Conservation (phyloP, 345 rosid genomes). For the Rhodamnia argentea region DNA sequence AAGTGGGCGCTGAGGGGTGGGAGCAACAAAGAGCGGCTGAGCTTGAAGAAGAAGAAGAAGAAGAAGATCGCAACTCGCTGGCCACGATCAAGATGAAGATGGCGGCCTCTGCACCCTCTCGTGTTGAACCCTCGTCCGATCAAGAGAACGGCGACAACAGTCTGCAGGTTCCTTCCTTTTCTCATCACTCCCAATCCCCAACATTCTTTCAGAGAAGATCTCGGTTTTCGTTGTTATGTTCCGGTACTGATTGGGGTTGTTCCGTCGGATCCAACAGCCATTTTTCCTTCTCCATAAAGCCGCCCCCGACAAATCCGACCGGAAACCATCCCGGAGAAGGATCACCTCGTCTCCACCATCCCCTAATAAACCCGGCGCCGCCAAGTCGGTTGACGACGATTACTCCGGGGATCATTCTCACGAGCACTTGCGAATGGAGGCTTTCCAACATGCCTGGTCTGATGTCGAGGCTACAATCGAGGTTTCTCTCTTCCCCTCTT, state of each 20-base stretch:
- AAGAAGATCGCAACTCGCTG: not conserved
- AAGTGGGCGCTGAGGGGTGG: too few relatives aligned
- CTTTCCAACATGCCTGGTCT: slow-evolving; percentile 64
- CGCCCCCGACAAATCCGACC: slow-evolving; percentile 20
- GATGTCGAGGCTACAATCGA: slow-evolving; percentile 41
- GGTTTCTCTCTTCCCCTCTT: slow-evolving; percentile 19
- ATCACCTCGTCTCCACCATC: slow-evolving; percentile 30
- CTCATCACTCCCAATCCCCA: not conserved
- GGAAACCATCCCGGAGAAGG: slow-evolving; percentile 33
- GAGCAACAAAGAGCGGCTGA: not conserved
- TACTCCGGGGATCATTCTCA: not conserved
- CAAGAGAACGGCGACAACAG: not conserved
- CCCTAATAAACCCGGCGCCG: slow-evolving; percentile 14
- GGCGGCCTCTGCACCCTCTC: not conserved
- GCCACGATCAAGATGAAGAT: too few relatives aligned
- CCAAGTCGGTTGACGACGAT: slow-evolving; percentile 14
- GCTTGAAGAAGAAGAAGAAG: not conserved
- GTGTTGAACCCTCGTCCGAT: not conserved
- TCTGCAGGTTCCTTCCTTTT: not conserved
- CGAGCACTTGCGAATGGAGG: slow-evolving; percentile 29
- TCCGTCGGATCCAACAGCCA: not conserved
- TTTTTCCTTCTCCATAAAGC: slow-evolving; percentile 24
- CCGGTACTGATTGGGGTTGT: not conserved
- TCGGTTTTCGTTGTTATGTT: not conserved
- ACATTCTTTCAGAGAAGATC: not conserved